Evolutionary conservation across 2,329 filamentous ascomycete species (phyloP), one percentile per base, ranked within the genome.

Genomic region (Juglanconis oblonga): DNA sequence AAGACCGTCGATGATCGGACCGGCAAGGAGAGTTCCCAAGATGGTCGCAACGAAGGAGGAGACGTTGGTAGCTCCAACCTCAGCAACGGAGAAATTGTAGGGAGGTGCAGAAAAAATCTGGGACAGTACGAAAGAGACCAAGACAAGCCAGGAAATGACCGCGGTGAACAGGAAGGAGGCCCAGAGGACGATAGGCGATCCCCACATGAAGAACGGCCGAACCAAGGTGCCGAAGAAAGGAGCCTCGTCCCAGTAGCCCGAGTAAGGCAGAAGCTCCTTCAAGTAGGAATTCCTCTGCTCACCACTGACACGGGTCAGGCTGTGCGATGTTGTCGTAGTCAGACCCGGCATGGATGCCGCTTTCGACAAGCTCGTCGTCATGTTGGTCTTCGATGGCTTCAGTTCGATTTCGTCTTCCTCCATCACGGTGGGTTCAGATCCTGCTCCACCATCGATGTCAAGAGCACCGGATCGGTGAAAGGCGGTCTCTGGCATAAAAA

Each of bases 401-500:
- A 63, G 64, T 42, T 66, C 63, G 14, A 59, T 35, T 9, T 69
- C 54, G 24, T 70, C 6, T 63, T 51, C 67, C 66, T 57, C 64
- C 14, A 65, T 63, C 1, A 42, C 6, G 45, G 3, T 33, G 42
- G 38, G 33, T 29, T 51, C 35, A 57, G 47, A 10, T 38, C 42
- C 32, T 62, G 54, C 8, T 68, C 65, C 4, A 69, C 68, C 72
- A 50, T 75, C 73, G n/a, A 76, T 72, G n/a, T 53, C 53, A 8
- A 75, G 61, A 5, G 69, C 66, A n/a, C 68, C 67, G 14, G 47
- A 58, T 17, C 73, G 65, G 36, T 66, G 63, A 62, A 70, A 77
- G 1, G 75, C 74, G 0, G 74, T 73, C 58, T 77, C 75, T 5
- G 75, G 75, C 75, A 77, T 77, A 67, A 73, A 77, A 62, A 78